Conservation (phyloP, 371 early-diverging fungal genomes). For the Funneliformis caledonium region DNA sequence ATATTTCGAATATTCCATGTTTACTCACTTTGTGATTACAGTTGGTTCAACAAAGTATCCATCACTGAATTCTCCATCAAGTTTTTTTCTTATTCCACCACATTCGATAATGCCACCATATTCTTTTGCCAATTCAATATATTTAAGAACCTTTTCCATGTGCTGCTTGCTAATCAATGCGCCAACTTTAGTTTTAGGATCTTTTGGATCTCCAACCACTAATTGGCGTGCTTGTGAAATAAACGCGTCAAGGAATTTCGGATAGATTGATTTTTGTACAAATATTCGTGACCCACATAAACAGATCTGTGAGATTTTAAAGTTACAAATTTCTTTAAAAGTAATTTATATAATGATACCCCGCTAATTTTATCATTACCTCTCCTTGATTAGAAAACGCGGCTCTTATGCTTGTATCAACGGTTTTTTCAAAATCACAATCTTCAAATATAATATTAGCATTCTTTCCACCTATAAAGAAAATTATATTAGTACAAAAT, state of each 20-base stretch:
- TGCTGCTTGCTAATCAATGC: slow-evolving; percentile 67
- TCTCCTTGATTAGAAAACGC: slow-evolving; percentile 80
- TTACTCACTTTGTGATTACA: slow-evolving; percentile 59
- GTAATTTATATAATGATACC: not conserved
- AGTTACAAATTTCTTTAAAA: not conserved
- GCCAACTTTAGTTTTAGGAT: slow-evolving; percentile 60
- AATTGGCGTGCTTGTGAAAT: slow-evolving; percentile 50
- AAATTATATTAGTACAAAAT: too few relatives aligned
- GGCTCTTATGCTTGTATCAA: slow-evolving; percentile 59
- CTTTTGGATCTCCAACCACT: slow-evolving; percentile 70
- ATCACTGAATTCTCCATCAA: slow-evolving; percentile 42
- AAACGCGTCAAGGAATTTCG: slow-evolving; percentile 59
- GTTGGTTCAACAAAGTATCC: slow-evolving; percentile 78
- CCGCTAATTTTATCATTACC: slow-evolving; percentile 18
- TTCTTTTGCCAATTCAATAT: slow-evolving; percentile 66
- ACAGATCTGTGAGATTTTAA: slow-evolving; percentile 48
- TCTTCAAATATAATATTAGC: slow-evolving; percentile 78
- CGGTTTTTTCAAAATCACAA: slow-evolving; percentile 65
- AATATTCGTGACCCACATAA: slow-evolving; percentile 71
- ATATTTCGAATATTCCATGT: not conserved
- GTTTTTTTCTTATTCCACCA: slow-evolving; percentile 47
- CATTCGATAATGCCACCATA: slow-evolving; percentile 70
- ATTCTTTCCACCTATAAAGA: slow-evolving; percentile 69
- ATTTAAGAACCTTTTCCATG: slow-evolving; percentile 68
- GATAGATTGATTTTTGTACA: slow-evolving; percentile 66